Percentiles rank a stretch among this genome's conserved stretches.
These are phyloP conservation scores for Papiliotrema nemorosa DNA, from an alignment of 1,284 basidiomycete genomes.

Conservation along the genomic window DNA sequence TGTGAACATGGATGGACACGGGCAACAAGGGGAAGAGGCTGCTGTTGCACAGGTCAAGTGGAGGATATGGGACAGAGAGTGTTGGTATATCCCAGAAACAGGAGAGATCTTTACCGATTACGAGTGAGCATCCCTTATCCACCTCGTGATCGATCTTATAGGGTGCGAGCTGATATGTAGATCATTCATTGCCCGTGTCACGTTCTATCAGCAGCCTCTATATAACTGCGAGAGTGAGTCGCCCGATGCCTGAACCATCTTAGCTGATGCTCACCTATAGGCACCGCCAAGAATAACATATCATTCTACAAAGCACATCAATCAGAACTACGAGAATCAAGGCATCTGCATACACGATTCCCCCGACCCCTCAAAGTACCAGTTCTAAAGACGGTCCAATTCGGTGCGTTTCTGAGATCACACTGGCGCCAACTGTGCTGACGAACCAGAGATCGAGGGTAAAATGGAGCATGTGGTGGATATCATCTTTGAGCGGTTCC, in stretches of 20 bases:
- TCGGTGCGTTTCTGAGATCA: constrained; percentile 63
- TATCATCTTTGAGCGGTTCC: constrained; percentile 89
- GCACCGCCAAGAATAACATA: constrained; percentile 86
- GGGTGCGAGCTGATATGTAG: constrained; percentile 61
- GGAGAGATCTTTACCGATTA: constrained; percentile 94
- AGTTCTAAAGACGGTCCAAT: constrained; percentile 88
- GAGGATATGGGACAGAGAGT: constrained; percentile 57
- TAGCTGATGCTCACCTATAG: constrained; percentile 38
- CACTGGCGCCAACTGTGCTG: background rate
- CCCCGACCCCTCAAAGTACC: constrained; percentile 87
- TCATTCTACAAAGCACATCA: constrained; percentile 92
- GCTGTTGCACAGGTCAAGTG: constrained; percentile 13
- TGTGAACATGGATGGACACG: background rate
- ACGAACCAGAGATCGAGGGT: constrained; percentile 79
- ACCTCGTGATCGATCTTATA: background rate
- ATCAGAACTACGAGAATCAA: constrained; percentile 83
- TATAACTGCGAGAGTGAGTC: constrained; percentile 46
- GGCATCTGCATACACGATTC: constrained; percentile 82
- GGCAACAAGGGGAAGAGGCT: background rate
- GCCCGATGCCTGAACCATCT: background rate
- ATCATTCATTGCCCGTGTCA: constrained; percentile 82
- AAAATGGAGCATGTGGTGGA: constrained; percentile 92
- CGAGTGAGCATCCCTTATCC: constrained; percentile 60
- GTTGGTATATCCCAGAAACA: constrained; percentile 85
- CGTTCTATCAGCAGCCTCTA: constrained; percentile 80